Evolutionary conservation across 306 rosid genomes (phyloP).

Genomic region (Citrullus colocynthis): DNA sequence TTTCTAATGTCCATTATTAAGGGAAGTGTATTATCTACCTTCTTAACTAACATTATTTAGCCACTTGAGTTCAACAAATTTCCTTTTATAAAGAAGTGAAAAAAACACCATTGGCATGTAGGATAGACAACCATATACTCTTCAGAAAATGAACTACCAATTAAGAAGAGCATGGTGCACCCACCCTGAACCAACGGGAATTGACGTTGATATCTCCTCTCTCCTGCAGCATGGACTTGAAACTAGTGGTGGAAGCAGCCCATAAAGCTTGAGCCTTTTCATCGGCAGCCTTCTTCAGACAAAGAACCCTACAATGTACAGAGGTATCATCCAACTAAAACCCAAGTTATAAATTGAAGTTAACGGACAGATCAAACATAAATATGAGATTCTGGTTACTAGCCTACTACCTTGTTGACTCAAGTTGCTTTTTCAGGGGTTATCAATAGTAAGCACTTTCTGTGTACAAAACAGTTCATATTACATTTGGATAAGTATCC

Average conservation of each 20-base stretch:
- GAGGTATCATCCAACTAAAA: conserved; percentile 18
- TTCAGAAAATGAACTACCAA: conserved; percentile 10
- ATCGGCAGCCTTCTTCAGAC: conserved; percentile 76
- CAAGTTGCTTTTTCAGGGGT: conserved; percentile 71
- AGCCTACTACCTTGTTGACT: conserved; percentile 79
- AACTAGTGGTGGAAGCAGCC: conserved; percentile 51
- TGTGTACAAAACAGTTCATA: conserved; percentile 68
- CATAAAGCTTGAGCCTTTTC: conserved; percentile 72
- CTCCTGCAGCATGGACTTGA: conserved; percentile 74
- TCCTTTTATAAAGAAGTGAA: neutral
- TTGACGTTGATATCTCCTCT: conserved; percentile 54
- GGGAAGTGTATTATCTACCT: neutral
- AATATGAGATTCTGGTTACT: conserved; percentile 55
- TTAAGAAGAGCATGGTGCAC: conserved; percentile 6
- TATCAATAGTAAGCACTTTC: conserved; percentile 59
- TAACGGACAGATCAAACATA: conserved; percentile 53
- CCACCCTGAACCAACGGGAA: conserved; percentile 98
- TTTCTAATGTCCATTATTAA: neutral
- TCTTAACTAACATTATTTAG: neutral
- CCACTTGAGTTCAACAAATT: neutral
- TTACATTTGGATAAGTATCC: conserved; percentile 34
- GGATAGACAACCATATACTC: neutral
- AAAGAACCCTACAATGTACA: conserved; percentile 56
- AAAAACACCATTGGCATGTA: neutral
- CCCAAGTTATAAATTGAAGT: conserved; percentile 31